These are phyloP conservation scores for Cicer pinnatifidum DNA, from an alignment of 306 rosid species.

Conservation along the genomic window DNA sequence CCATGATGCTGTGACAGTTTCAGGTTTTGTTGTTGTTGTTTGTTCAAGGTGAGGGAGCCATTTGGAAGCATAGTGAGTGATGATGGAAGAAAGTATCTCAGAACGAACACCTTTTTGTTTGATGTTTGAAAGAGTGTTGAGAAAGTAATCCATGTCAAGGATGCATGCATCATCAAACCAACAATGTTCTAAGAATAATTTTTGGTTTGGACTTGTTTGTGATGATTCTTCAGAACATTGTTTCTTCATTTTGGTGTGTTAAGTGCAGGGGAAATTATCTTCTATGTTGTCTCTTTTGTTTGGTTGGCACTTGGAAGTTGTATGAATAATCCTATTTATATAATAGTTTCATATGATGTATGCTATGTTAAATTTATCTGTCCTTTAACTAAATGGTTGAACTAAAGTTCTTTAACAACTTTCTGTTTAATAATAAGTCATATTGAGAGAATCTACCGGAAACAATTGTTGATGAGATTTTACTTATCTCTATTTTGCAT, in stretches of 20 bases:
- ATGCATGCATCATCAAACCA: conserved; percentile 86
- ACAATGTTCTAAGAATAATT: conserved; percentile 53
- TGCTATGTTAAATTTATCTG: neutral
- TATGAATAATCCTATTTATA: neutral
- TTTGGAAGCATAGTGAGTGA: conserved; percentile 87
- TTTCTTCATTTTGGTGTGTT: conserved; percentile 45
- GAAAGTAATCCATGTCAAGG: conserved; percentile 93
- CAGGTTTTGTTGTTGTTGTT: conserved; percentile 32
- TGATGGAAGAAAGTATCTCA: conserved; percentile 78
- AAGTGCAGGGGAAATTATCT: conserved; percentile 15
- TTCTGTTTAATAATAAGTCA: too few relatives aligned
- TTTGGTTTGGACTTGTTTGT: conserved; percentile 51
- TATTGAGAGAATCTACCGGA: too few relatives aligned
- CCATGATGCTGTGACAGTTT: conserved; percentile 75
- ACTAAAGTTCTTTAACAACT: too few relatives aligned
- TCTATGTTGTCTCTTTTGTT: neutral
- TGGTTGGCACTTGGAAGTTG: too few relatives aligned
- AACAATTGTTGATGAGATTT: too few relatives aligned
- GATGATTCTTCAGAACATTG: conserved; percentile 25
- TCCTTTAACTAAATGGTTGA: too few relatives aligned
- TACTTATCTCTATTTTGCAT: too few relatives aligned
- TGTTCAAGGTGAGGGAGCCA: conserved; percentile 58
- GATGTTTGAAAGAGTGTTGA: conserved; percentile 80
- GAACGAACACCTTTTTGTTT: conserved; percentile 80
- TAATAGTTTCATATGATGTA: neutral